Conservation (phyloP, 73 alveolate genomes). For the Tetrahymena thermophila region DNA sequence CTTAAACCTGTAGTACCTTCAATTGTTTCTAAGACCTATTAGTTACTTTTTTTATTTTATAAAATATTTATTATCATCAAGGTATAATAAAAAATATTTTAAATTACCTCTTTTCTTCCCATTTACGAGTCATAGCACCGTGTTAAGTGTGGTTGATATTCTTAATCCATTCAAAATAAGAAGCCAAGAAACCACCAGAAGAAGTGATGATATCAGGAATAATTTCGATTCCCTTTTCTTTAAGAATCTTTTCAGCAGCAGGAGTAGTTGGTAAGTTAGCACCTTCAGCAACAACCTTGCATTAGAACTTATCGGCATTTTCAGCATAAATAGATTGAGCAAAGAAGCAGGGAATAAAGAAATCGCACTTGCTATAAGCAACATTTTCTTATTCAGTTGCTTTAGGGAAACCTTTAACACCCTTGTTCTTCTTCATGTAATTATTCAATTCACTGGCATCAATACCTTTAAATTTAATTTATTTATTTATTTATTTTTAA, state of each 20-base stretch:
- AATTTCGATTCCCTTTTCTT: slow-evolving; percentile 53
- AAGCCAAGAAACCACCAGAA: slow-evolving; percentile 88
- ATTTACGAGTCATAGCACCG: slow-evolving; percentile 77
- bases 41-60: background rate
- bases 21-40: slow-evolving; percentile 3
- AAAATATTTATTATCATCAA: background rate
- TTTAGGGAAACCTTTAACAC: slow-evolving; percentile 53
- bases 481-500: no score
- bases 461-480: slow-evolving; percentile 31
- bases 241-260: slow-evolving; percentile 56
- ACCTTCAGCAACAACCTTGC: slow-evolving; percentile 74
- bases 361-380: slow-evolving; percentile 56
- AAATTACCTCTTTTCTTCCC: slow-evolving; percentile 56
- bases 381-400: slow-evolving; percentile 44
- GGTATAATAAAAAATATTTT: background rate
- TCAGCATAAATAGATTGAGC: slow-evolving; percentile 49
- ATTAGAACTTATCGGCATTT: slow-evolving; percentile 61
- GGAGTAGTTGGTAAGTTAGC: slow-evolving; percentile 78
- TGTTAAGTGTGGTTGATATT: slow-evolving; percentile 65
- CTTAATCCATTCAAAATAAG: slow-evolving; percentile 84
- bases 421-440: slow-evolving; percentile 46
- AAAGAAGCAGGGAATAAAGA: slow-evolving; percentile 55
- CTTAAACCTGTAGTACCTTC: slow-evolving; percentile 27
- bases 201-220: slow-evolving; percentile 76
- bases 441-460: slow-evolving; percentile 50